Base-by-base conservation (phyloP, 2,329 filamentous ascomycete genomes). In the Hawksworthiomyces lignivorus region DNA sequence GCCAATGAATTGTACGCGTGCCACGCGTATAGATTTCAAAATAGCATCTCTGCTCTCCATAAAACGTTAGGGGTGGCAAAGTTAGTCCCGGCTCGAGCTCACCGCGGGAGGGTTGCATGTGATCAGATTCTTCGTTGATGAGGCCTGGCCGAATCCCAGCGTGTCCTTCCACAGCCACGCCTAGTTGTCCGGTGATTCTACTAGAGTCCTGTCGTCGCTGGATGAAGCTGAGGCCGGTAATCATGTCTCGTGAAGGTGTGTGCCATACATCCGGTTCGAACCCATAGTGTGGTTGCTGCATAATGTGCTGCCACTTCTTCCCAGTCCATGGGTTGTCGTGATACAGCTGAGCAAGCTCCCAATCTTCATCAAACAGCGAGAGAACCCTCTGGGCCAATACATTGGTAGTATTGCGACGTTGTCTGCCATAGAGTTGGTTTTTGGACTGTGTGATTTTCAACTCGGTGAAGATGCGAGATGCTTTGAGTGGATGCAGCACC, bases 221-320 rank as follows among this genome's bases (percentile, higher is more conserved):
- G n/a, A n/a, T n/a, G n/a, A n/a, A n/a, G n/a, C n/a, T n/a, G n/a
- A n/a, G n/a, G n/a, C n/a, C n/a, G n/a, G n/a, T n/a, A n/a, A n/a
- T n/a, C n/a, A n/a, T n/a, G n/a, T n/a, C n/a, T n/a, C n/a, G n/a
- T n/a, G n/a, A n/a, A n/a, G n/a, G n/a, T n/a, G n/a, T n/a, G n/a
- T n/a, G n/a, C n/a, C n/a, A n/a, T n/a, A n/a, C n/a, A n/a, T n/a
- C n/a, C n/a, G n/a, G n/a, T n/a, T 64, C n/a, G 5, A 72, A 73
- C 46, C 80, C 58, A 30, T 64, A 65, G 48, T 68, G 67, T 0
- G 63, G 56, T 46, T 68, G 73, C 30, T 68, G 61, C 51, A 77
- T 59, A 43, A 79, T 73, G 48, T 75, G 62, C 48, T 68, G 68
- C 74, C 74, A 76, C 50, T 78, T 78, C n/a, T n/a, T n/a, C n/a